Evolutionary conservation across 176 grass and related monocot genomes (phyloP).

Genomic region (Paspalum notatum): DNA sequence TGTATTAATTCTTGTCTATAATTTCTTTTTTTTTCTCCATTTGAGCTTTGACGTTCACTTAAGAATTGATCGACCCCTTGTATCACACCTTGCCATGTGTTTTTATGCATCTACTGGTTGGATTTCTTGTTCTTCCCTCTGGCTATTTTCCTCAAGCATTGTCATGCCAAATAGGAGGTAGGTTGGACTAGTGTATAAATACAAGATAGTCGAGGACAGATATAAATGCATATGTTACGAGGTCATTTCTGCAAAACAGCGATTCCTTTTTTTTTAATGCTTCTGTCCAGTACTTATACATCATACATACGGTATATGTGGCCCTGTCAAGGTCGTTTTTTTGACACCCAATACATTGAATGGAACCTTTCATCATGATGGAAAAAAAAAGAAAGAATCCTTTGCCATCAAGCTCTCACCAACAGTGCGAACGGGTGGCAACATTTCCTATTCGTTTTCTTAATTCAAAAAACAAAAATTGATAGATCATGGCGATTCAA

Average conservation of each 20-base stretch:
- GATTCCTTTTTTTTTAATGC: background rate
- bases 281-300: conserved; percentile 1
- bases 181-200: background rate
- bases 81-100: background rate
- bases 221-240: background rate
- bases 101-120: too few relatives aligned
- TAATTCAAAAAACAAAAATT: background rate
- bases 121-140: background rate
- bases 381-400: conserved; percentile 19
- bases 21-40: background rate
- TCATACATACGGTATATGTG: background rate
- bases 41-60: background rate
- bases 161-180: background rate
- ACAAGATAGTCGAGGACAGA: background rate
- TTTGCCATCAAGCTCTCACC: conserved; percentile 28
- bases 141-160: background rate
- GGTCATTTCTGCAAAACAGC: background rate
- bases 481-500: background rate
- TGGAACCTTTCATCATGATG: conserved; percentile 7
- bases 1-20: background rate
- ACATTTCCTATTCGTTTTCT: background rate
- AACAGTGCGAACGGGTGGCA: conserved; percentile 10
- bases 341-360: conserved; percentile 28
- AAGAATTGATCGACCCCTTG: background rate
- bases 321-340: conserved; percentile 17